Evolutionary conservation across 345 rosid genomes (phyloP), one percentile per base, ranked within the genome.

Genomic region (Eucalyptus polybractea): DNA sequence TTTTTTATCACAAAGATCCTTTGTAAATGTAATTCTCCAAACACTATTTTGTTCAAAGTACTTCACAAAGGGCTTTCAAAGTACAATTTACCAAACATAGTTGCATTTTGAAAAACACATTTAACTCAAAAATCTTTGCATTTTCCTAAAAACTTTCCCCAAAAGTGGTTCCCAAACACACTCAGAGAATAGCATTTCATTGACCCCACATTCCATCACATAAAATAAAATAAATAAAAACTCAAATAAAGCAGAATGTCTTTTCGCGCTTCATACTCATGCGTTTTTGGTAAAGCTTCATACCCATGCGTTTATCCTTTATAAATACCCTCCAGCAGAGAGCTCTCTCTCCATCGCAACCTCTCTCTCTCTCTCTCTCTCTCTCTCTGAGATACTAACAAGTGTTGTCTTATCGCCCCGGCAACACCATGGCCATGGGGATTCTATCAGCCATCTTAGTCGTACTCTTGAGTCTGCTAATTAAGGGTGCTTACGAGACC

Each of bases 401-500:
- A n/a, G 47, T 88, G 37, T 44, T 19, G 15, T 24, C 42, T 51
- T 22, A 24, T 80, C 86, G 9, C 27, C 40, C 49, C 85, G 44
- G 31, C 85, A 88, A 88, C 56, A 49, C 62, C 37, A 50, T 49
- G 85, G 85, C 56, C 50, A 50, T 86, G 94, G 88, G 50, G 91
- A 51, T 88, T 31, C 6, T 93, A 56, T 50, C 88, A 80, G 67
- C 85, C 80, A 58, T 91, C 60, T 67, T 93, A 31, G 89, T 92
- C 33, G 80, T 94, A 56, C 37, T 94, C 76, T 33, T 94, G 65
- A 60, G 87, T 50, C 54, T 93, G 53, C 56, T 91, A 29, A 7
- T 92, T 17, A 96, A 92, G 89, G 88, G 94, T 89, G 94, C 92
- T 31, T 92, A 93, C 86, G 95, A 93, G 44, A 93, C 95, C 58